These are phyloP conservation scores for Rhododendron ferrugineum DNA, from an alignment of 148 eudicot species.

Conservation along the genomic window DNA sequence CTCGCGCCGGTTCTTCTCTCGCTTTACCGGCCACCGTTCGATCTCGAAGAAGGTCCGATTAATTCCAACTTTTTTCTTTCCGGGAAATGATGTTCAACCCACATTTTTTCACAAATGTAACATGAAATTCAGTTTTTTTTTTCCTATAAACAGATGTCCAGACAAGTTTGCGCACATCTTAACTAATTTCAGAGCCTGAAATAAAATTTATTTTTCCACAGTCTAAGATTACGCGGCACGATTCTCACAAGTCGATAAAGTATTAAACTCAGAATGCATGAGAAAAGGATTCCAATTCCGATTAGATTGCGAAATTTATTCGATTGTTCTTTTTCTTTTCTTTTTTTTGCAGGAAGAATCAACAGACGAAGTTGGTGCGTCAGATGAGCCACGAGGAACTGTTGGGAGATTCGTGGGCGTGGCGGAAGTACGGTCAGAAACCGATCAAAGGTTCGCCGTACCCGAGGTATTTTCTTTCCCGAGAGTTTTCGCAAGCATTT, in stretches of 20 bases:
- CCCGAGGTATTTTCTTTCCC: slow-evolving; percentile 55
- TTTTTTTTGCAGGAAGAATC: slow-evolving; percentile 37
- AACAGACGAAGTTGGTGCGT: slow-evolving; percentile 34
- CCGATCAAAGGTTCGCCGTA: slow-evolving; percentile 86
- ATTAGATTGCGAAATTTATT: not conserved
- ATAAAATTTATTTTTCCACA: too few species aligned
- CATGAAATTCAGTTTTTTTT: not conserved
- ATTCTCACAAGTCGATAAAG: not conserved
- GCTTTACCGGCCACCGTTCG: slow-evolving; percentile 2
- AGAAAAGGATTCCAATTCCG: not conserved
- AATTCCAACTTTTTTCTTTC: not conserved
- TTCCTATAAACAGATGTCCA: too few species aligned
- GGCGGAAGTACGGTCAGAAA: slow-evolving; percentile 92
- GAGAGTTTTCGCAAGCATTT: not conserved
- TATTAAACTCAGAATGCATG: not conserved
- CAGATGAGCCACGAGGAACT: slow-evolving; percentile 46
- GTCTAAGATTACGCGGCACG: not conserved
- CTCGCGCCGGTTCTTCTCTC: slow-evolving; percentile 9
- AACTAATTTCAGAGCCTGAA: too few species aligned
- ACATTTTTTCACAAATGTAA: not conserved
- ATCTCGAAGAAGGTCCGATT: slow-evolving; percentile 25
- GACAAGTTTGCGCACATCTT: too few species aligned
- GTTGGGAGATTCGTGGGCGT: slow-evolving; percentile 59
- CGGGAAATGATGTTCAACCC: not conserved
- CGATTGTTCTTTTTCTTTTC: too few species aligned